phyloP scores from a whole-genome alignment of 768 basidiomycete species.

The Lactarius sanguifluus region DNA sequence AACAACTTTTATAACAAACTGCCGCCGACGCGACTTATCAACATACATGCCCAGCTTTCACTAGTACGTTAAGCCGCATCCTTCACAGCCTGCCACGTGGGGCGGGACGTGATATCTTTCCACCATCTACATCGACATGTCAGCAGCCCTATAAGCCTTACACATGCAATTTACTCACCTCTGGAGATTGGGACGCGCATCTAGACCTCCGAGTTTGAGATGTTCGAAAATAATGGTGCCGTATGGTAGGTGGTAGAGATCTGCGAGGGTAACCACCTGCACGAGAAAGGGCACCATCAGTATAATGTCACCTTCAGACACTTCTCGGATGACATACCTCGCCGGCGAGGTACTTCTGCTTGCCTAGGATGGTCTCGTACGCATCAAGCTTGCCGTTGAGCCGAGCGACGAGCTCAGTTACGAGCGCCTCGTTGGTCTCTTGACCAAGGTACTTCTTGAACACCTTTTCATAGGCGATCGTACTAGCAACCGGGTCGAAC shows the following conservation, averaged over 20 bases:
- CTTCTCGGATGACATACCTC: slow-evolving; percentile 4
- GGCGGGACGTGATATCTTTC: slow-evolving; percentile 17
- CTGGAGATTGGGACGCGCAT: slow-evolving; percentile 14
- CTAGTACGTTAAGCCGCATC: slow-evolving; percentile 12
- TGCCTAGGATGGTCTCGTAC: slow-evolving; percentile 14
- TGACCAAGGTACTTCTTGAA: slow-evolving; percentile 1
- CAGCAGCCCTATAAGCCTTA: neutral
- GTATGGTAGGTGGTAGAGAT: slow-evolving; percentile 19
- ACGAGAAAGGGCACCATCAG: neutral
- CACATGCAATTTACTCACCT: neutral
- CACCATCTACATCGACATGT: slow-evolving; percentile 19
- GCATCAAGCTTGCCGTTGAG: slow-evolving; percentile 16
- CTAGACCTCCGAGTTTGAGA: neutral
- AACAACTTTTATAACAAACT: too few species aligned
- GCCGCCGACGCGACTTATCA: neutral
- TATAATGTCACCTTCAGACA: neutral
- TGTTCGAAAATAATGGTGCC: neutral
- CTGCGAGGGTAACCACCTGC: slow-evolving; percentile 20
- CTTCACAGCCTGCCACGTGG: slow-evolving; percentile 20
- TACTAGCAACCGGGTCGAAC: slow-evolving; percentile 3
- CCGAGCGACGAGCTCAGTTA: neutral
- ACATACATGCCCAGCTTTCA: neutral
- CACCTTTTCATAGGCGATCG: neutral
- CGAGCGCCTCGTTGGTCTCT: slow-evolving; percentile 1
- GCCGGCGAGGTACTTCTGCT: slow-evolving; percentile 26